Percentiles rank a stretch among this genome's conserved stretches.
phyloP scores from a whole-genome alignment of 2,329 filamentous ascomycete species.

The Cladobotryum mycophilum region DNA sequence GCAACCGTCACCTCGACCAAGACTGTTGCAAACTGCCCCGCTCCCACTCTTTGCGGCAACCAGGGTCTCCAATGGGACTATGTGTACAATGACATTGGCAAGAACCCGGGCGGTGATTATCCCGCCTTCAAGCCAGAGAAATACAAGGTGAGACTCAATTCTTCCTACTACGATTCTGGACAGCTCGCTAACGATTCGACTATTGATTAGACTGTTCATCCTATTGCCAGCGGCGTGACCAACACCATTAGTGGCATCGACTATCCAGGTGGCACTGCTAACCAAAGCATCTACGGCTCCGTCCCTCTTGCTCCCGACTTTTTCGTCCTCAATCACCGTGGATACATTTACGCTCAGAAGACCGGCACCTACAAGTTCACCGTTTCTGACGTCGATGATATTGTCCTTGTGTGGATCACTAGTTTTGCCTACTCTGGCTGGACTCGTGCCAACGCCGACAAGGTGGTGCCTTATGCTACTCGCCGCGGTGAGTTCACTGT shows the following conservation, averaged over 20 bases:
- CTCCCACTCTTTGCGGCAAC: background rate
- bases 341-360: slow-evolving; percentile 20
- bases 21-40: background rate
- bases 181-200: background rate
- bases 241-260: background rate
- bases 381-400: slow-evolving; percentile 15
- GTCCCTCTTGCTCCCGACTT: background rate
- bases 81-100: background rate
- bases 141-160: background rate
- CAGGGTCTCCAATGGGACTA: background rate
- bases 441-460: slow-evolving; percentile 18
- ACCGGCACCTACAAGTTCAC: slow-evolving; percentile 18
- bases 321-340: slow-evolving; percentile 21
- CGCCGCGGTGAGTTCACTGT: slow-evolving; percentile 15
- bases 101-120: background rate
- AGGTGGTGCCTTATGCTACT: slow-evolving; percentile 14
- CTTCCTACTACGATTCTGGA: too few species aligned
- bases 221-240: background rate
- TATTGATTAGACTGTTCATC: background rate
- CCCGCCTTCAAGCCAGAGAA: background rate
- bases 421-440: slow-evolving; percentile 16
- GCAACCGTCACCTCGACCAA: background rate
- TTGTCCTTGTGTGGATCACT: slow-evolving; percentile 12
- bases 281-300: background rate
- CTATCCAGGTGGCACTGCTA: background rate